Percentiles rank a stretch among this genome's conserved stretches.
Conservation (phyloP, 2,329 filamentous ascomycete genomes). For the Zymoseptoria tritici region DNA sequence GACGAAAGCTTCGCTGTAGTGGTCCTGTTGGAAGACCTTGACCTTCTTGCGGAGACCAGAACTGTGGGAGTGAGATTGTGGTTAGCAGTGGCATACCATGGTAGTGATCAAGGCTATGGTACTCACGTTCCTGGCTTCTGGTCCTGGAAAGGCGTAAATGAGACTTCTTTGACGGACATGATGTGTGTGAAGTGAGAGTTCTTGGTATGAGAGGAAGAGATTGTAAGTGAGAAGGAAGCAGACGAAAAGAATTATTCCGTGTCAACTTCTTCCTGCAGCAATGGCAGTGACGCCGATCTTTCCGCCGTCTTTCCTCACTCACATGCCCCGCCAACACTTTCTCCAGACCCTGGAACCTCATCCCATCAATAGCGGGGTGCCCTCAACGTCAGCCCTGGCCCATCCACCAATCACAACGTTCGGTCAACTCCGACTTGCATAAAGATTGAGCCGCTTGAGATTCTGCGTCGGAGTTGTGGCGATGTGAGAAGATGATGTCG, state of each 20-base stretch:
- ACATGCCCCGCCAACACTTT: not conserved
- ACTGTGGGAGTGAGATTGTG: conserved; percentile 40
- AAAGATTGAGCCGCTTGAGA: not conserved
- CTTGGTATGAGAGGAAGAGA: conserved; percentile 1
- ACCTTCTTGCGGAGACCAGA: conserved; percentile 99
- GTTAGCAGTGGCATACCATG: not conserved
- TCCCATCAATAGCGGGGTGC: not conserved
- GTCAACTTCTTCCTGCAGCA: not conserved
- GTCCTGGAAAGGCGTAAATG: conserved; percentile 79
- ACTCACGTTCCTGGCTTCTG: conserved; percentile 99
- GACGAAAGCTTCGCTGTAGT: conserved; percentile 96
- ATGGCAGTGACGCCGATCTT: not conserved
- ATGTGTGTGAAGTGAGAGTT: conserved; percentile 3
- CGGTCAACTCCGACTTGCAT: not conserved
- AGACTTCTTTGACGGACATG: conserved; percentile 73
- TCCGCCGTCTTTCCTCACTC: not conserved
- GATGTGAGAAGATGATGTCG: not conserved
- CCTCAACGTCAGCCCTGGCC: not conserved
- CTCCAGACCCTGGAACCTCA: no score
- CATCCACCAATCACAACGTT: not conserved
- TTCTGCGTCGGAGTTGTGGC: not conserved
- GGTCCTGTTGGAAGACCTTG: conserved; percentile 86
- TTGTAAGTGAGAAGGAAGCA: not conserved
- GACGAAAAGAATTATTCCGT: not conserved
- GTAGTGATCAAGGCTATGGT: not conserved